These are phyloP conservation scores for Friedmanniomyces simplex DNA, from an alignment of 495 filamentous ascomycete species.

Conservation along the genomic window DNA sequence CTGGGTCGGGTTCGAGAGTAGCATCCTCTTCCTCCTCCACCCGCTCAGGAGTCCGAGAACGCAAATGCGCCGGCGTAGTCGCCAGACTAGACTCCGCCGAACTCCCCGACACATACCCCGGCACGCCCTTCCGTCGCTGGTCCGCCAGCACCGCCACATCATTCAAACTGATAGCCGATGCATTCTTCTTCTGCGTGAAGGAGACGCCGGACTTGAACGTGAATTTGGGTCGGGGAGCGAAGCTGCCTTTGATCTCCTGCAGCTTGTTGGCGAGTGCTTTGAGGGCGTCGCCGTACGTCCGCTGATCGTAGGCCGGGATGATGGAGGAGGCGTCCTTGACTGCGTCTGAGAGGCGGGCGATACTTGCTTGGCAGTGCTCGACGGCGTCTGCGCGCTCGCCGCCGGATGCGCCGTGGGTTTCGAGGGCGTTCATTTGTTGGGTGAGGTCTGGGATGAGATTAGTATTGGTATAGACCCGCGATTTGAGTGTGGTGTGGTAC, in stretches of 20 bases:
- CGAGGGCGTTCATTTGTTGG: constrained; percentile 49
- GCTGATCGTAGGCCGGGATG: constrained; percentile 67
- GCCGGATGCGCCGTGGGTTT: constrained; percentile 40
- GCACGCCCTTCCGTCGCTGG: constrained; percentile 33
- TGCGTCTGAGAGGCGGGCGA: constrained; percentile 55
- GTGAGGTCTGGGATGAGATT: constrained; percentile 42
- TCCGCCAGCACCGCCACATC: constrained; percentile 20
- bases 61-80: constrained; percentile 42
- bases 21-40: background rate
- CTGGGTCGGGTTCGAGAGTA: background rate
- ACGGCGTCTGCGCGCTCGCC: constrained; percentile 54
- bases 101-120: constrained; percentile 31
- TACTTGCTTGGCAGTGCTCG: constrained; percentile 55
- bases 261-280: constrained; percentile 59
- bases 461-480: background rate
- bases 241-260: constrained; percentile 43
- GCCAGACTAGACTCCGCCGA: constrained; percentile 27
- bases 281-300: constrained; percentile 62
- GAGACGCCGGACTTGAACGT: constrained; percentile 49
- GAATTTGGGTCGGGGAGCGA: constrained; percentile 60
- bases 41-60: constrained; percentile 35
- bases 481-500: constrained; percentile 32
- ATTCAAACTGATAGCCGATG: constrained; percentile 40
- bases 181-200: constrained; percentile 20
- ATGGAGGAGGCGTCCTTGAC: constrained; percentile 58